Conservation (phyloP, 805 yeast species). For the Monosporozyma aerobia region DNA sequence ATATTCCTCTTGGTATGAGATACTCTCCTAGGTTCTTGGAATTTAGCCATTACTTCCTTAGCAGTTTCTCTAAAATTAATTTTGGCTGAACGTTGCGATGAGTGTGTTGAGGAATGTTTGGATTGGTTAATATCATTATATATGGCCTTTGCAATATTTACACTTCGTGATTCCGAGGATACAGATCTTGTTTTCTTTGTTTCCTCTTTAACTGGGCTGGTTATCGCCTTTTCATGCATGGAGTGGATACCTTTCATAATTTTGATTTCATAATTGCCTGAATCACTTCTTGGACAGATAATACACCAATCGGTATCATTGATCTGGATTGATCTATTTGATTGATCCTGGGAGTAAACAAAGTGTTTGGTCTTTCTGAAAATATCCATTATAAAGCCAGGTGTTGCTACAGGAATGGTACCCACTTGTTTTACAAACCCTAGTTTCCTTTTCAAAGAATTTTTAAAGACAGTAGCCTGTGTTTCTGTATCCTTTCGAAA, state of each 20-base stretch:
- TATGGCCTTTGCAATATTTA: neutral
- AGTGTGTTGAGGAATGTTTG: neutral
- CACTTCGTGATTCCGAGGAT: neutral
- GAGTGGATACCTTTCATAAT: neutral
- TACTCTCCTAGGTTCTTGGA: neutral
- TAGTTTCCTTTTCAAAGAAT: slow-evolving; percentile 28
- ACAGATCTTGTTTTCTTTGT: neutral
- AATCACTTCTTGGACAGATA: slow-evolving; percentile 25
- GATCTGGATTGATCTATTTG: slow-evolving; percentile 6
- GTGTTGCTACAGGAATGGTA: slow-evolving; percentile 26
- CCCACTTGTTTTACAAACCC: slow-evolving; percentile 24
- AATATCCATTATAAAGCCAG: slow-evolving; percentile 24
- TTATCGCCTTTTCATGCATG: neutral
- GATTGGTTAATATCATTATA: neutral
- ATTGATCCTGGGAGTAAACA: neutral
- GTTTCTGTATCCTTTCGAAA: neutral
- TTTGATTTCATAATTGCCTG: slow-evolving; percentile 14
- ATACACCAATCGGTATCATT: slow-evolving; percentile 29
- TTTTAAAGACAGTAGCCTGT: slow-evolving; percentile 21
- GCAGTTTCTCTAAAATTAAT: neutral
- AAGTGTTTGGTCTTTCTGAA: slow-evolving; percentile 8
- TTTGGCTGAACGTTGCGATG: neutral
- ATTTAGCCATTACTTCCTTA: neutral
- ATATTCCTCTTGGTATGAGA: neutral
- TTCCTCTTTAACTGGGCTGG: neutral